Evolutionary conservation across 352 stramenopile genomes (phyloP), one percentile per base, ranked within the genome.

Genomic region (Phytopythium montanum): DNA sequence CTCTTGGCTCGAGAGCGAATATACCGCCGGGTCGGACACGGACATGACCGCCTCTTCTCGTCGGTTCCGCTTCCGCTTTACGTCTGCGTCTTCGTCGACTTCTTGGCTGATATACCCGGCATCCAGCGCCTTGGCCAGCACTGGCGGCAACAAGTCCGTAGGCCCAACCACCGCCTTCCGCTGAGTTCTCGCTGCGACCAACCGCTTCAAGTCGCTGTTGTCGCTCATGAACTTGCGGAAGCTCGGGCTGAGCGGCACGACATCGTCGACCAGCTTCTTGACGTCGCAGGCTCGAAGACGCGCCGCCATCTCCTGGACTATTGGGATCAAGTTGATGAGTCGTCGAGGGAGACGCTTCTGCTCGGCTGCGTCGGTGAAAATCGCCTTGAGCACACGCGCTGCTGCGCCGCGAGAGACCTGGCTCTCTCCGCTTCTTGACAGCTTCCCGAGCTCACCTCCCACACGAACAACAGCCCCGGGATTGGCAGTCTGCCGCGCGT

Each of bases 101-200:
- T 57, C 58, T 61, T 92, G 82, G 29, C 69, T 92, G 21, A 85
- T 28, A 49, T 89, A 91, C 51, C 70, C 81, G 41, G 79, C 77
- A 44, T 85, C 69, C 12, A 85, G 50, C 3, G 64, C 66, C 48
- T 68, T 76, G 4, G 44, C 34, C 51, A 72, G 52, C 19, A 80
- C 65, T 8, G 62, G 63, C 12, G 46, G 21, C 7, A 81, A 33
- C 8, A 74, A 33, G 1, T 66, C 52, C 31, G 68, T 23, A 21
- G 45, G 14, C 26, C 14, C 26, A 18, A 41, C 34, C 10, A 23
- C 28, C 49, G 50, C 31, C 13, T 19, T 42, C 4, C 67, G 45
- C 13, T 33, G 51, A 18, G 48, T 49, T 29, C 60, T 51, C 12
- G 65, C 66, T 26, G 54, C 48, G 31, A 72, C 36, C 23, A 60